Evolutionary conservation across 257 asterid genomes (phyloP).

Genomic region (Solanum dulcamara): DNA sequence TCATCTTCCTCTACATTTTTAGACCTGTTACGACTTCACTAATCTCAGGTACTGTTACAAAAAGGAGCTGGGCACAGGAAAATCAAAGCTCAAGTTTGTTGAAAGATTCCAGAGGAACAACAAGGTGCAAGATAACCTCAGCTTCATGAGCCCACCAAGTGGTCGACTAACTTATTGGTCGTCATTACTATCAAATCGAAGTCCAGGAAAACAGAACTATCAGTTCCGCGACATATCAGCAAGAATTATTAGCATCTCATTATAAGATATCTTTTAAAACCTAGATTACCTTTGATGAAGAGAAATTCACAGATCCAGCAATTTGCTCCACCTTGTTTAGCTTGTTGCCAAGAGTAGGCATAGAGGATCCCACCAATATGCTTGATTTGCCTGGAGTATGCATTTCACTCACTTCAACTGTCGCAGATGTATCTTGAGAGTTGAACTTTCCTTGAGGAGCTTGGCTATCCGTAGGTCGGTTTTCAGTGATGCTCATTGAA

Average conservation of each 20-base stretch:
- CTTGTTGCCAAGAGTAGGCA: conserved; percentile 9
- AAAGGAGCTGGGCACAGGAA: background rate
- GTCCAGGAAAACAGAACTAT: background rate
- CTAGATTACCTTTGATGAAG: background rate
- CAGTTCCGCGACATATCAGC: background rate
- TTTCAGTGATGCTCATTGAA: conserved; percentile 5
- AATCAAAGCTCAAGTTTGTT: background rate
- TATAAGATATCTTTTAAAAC: background rate
- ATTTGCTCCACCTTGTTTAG: background rate
- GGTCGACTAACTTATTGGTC: background rate
- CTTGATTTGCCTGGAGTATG: background rate
- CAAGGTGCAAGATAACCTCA: background rate
- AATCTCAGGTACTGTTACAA: background rate
- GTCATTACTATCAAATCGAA: background rate
- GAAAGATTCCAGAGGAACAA: background rate
- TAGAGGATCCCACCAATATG: background rate
- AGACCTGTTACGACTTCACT: background rate
- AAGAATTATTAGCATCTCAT: background rate
- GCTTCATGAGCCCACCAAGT: background rate
- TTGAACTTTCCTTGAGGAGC: background rate
- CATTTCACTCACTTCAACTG: background rate
- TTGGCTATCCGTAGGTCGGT: background rate
- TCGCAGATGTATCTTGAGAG: background rate
- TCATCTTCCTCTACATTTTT: background rate
- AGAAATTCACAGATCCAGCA: background rate